Conservation (phyloP, 2,329 filamentous ascomycete species). For the Penicillium olsonii region DNA sequence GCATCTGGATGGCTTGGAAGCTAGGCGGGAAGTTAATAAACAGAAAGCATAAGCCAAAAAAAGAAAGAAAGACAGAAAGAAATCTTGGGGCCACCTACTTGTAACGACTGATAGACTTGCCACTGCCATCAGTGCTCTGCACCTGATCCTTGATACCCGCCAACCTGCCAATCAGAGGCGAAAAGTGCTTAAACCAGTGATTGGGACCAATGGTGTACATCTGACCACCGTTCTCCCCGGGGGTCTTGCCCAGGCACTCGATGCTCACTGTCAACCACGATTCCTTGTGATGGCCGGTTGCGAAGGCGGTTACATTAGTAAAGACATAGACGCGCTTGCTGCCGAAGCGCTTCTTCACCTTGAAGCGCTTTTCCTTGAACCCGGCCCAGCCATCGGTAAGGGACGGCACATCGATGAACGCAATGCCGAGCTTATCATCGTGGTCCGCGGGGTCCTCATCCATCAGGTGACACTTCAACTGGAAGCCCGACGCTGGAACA, state of each 20-base stretch:
- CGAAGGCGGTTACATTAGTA: constrained; percentile 65
- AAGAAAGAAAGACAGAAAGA: not conserved
- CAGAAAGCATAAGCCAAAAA: not conserved
- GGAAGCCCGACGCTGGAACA: constrained; percentile 76
- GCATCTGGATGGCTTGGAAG: constrained; percentile 91
- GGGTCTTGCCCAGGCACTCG: constrained; percentile 74
- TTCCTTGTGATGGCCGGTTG: constrained; percentile 63
- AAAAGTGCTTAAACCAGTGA: constrained; percentile 80
- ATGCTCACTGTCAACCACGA: constrained; percentile 73
- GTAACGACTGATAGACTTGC: constrained; percentile 66
- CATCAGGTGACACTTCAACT: constrained; percentile 80
- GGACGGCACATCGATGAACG: constrained; percentile 65
- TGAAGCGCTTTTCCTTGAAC: constrained; percentile 64
- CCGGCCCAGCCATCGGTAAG: constrained; percentile 69
- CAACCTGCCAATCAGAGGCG: constrained; percentile 82
- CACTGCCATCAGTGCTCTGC: constrained; percentile 56
- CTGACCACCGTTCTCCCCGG: constrained; percentile 63
- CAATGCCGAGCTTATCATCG: constrained; percentile 86
- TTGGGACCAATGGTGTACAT: constrained; percentile 79
- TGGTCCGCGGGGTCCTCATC: constrained; percentile 87
- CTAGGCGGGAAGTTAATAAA: constrained; percentile 46
- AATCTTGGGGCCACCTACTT: constrained; percentile 58
- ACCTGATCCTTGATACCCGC: constrained; percentile 68
- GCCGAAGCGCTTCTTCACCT: constrained; percentile 75
- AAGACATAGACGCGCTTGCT: constrained; percentile 84